Percentiles rank a stretch among this genome's conserved stretches.
phyloP scores from a whole-genome alignment of 148 eudicot species.

The Bassia scoparia region DNA sequence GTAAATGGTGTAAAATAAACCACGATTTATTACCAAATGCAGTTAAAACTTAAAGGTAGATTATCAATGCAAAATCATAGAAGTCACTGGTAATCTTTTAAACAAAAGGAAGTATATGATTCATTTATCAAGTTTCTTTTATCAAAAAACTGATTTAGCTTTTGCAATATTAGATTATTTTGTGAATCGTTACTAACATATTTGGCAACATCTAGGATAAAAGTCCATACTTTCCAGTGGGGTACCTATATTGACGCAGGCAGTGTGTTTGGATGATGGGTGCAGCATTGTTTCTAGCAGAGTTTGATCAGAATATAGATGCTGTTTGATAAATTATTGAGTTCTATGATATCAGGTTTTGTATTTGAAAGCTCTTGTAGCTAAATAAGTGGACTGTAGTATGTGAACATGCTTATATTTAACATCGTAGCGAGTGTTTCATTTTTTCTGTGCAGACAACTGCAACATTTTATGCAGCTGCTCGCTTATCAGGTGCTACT shows the following conservation, averaged over 20 bases:
- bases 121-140: no score
- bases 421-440: not conserved
- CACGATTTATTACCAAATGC: no score
- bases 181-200: not conserved
- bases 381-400: not conserved
- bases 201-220: conserved; percentile 52
- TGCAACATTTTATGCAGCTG: conserved; percentile 78
- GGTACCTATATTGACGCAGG: conserved; percentile 87
- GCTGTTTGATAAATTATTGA: not conserved
- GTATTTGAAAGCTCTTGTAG: not conserved
- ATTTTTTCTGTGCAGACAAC: conserved; percentile 63
- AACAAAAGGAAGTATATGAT: no score
- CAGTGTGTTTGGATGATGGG: conserved; percentile 97
- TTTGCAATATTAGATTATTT: not conserved
- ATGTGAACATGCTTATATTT: not conserved
- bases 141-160: no score
- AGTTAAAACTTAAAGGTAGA: no score
- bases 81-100: no score
- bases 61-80: no score
- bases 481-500: conserved; percentile 92
- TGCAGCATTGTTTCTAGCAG: conserved; percentile 92
- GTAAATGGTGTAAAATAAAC: no score
- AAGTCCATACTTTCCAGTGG: conserved; percentile 91
- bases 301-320: conserved; percentile 36
- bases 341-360: not conserved